A percentile compares a stretch with the other conserved stretches of the same genome.
phyloP scores from a whole-genome alignment of 192 early-diverging fungal species.

The Powellomyces hirtus region DNA sequence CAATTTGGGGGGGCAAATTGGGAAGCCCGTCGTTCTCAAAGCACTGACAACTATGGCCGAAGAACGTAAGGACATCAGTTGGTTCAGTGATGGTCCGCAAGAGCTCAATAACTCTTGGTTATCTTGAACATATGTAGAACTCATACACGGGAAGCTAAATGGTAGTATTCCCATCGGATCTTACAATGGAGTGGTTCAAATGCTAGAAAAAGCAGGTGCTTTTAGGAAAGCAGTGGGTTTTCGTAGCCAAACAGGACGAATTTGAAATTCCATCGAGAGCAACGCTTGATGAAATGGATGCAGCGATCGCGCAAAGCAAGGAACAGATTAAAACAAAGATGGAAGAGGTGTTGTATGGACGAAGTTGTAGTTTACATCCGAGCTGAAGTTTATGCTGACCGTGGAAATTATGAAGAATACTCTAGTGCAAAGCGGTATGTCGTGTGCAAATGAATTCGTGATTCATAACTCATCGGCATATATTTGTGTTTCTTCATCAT shows the following conservation, averaged over 20 bases:
- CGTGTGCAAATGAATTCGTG: too few relatives aligned
- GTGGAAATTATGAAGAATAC: not conserved
- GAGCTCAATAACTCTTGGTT: not conserved
- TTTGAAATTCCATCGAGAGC: constrained; percentile 26
- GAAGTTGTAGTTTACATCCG: not conserved
- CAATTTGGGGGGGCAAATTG: constrained; percentile 38
- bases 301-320: constrained; percentile 21
- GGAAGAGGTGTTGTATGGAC: constrained; percentile 11
- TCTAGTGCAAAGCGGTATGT: not conserved
- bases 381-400: not conserved
- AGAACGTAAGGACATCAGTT: constrained; percentile 29
- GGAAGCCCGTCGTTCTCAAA: constrained; percentile 35
- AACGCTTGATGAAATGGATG: constrained; percentile 30
- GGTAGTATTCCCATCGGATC: too few relatives aligned
- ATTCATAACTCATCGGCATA: too few relatives aligned
- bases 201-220: too few relatives aligned
- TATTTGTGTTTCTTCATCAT: too few relatives aligned
- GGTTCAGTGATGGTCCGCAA: not conserved
- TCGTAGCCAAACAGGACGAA: constrained; percentile 30
- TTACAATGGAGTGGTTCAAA: too few relatives aligned
- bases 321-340: constrained; percentile 9
- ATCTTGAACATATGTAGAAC: constrained; percentile 12
- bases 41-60: constrained; percentile 33
- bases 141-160: constrained; percentile 34
- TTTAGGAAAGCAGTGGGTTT: constrained; percentile 39